Percentiles rank a stretch among this genome's conserved stretches.
These are phyloP conservation scores for Ganoderma boninense DNA, from an alignment of 1,284 basidiomycete species.

Conservation along the genomic window DNA sequence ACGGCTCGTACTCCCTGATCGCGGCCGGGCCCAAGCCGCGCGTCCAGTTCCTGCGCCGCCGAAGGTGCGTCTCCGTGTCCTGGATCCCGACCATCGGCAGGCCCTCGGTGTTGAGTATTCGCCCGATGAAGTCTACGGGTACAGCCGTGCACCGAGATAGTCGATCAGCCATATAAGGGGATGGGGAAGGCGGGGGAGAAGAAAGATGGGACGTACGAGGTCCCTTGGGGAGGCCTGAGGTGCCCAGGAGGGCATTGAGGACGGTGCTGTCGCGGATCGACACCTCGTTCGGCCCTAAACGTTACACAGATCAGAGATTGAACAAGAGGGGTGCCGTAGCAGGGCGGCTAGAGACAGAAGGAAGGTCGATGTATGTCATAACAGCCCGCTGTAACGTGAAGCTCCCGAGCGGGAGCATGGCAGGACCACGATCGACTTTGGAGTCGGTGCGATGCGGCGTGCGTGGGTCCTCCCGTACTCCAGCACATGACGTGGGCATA, in stretches of 20 bases:
- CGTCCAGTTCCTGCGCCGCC: slow-evolving; percentile 12
- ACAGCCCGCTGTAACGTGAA: too few relatives aligned
- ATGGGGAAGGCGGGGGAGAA: too few relatives aligned
- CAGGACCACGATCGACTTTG: too few relatives aligned
- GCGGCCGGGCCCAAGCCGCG: slow-evolving; percentile 16
- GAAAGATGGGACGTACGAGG: too few relatives aligned
- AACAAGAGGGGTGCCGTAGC: neutral
- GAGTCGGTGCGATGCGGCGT: too few relatives aligned
- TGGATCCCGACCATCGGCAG: slow-evolving; percentile 3
- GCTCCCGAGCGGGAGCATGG: too few relatives aligned
- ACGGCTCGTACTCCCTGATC: slow-evolving; percentile 13
- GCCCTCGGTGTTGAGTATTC: neutral
- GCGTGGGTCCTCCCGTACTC: neutral
- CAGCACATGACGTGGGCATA: neutral
- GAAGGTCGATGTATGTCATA: too few relatives aligned
- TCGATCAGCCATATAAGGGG: too few relatives aligned
- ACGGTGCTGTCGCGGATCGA: slow-evolving; percentile 27
- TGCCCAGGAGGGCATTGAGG: slow-evolving; percentile 25
- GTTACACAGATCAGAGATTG: neutral
- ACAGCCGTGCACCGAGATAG: too few relatives aligned
- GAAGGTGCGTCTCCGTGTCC: slow-evolving; percentile 12
- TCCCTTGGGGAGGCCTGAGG: slow-evolving; percentile 29
- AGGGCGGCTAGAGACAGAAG: neutral
- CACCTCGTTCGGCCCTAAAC: slow-evolving; percentile 30
- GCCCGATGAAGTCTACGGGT: slow-evolving; percentile 5